These are phyloP conservation scores for Tuber microsphaerosporum DNA, from an alignment of 495 filamentous ascomycete species.

Conservation along the genomic window DNA sequence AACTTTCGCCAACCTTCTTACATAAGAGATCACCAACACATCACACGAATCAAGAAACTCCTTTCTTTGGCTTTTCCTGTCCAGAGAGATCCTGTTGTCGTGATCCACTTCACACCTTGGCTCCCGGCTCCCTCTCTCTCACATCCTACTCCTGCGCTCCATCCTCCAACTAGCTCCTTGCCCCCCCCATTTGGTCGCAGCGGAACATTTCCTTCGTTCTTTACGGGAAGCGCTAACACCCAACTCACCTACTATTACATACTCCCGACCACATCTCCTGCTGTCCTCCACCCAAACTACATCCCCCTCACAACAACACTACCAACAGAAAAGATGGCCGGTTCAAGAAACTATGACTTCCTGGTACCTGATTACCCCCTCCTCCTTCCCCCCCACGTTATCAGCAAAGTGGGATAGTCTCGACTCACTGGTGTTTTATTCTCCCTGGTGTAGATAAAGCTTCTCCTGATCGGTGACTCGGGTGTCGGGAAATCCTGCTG, in stretches of 20 bases:
- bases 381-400: conserved; percentile 9
- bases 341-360: conserved; percentile 97
- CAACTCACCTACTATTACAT: neutral
- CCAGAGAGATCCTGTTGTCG: neutral
- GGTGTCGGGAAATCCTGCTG: conserved; percentile 99
- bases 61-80: neutral
- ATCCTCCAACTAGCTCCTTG: neutral
- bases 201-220: neutral
- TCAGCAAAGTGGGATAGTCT: conserved; percentile 9
- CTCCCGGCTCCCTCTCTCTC: neutral
- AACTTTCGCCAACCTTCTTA: neutral
- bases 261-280: neutral
- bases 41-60: neutral
- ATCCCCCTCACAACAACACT: conserved; percentile 4
- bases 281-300: neutral
- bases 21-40: neutral
- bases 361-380: conserved; percentile 56
- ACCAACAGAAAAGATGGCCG: conserved; percentile 62
- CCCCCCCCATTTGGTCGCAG: neutral
- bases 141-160: neutral
- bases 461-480: conserved; percentile 95
- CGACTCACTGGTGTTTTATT: conserved; percentile 15
- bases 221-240: neutral
- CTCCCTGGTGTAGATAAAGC: conserved; percentile 69
- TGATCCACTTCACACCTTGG: neutral